Conservation (phyloP, 2,329 filamentous ascomycete genomes). For the Pseudonectria foliicola region DNA sequence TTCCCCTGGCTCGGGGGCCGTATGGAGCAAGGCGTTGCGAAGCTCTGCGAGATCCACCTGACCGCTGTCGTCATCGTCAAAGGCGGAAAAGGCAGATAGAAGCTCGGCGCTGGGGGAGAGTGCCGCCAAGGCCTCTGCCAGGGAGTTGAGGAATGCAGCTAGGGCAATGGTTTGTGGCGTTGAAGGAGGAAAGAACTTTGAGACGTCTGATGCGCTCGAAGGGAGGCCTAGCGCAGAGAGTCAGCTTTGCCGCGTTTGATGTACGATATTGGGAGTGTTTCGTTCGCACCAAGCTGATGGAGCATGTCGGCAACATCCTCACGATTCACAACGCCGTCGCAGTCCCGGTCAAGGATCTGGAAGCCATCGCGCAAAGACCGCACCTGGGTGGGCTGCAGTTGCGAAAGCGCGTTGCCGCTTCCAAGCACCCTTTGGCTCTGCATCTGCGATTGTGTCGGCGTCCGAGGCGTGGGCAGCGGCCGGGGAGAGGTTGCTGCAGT, state of each 20-base stretch:
- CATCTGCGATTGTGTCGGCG: conserved; percentile 20
- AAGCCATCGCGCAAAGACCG: conserved; percentile 88
- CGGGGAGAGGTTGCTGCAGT: conserved; percentile 34
- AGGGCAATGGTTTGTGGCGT: conserved; percentile 69
- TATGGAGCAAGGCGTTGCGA: conserved; percentile 74
- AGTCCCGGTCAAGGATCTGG: conserved; percentile 84
- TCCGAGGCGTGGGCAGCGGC: conserved; percentile 24
- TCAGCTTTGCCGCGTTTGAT: conserved; percentile 5
- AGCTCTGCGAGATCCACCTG: conserved; percentile 81
- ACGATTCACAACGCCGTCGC: conserved; percentile 73
- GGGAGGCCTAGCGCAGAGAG: conserved; percentile 56
- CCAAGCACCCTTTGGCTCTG: conserved; percentile 30
- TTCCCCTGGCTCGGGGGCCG: conserved; percentile 67
- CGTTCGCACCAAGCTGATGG: conserved; percentile 61
- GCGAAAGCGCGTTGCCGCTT: conserved; percentile 54
- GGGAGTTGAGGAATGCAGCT: conserved; percentile 74
- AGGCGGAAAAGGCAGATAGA: conserved; percentile 84
- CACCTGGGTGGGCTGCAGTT: conserved; percentile 74
- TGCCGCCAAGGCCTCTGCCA: conserved; percentile 66
- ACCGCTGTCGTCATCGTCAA: conserved; percentile 92
- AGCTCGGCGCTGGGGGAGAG: conserved; percentile 76
- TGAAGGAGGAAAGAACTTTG: conserved; percentile 73
- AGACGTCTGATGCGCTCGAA: conserved; percentile 61
- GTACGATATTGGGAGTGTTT: background rate
- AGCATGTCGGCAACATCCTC: conserved; percentile 86